phyloP scores from a whole-genome alignment of 2,329 filamentous ascomycete genomes.

The Sclerotiophoma versabilis region DNA sequence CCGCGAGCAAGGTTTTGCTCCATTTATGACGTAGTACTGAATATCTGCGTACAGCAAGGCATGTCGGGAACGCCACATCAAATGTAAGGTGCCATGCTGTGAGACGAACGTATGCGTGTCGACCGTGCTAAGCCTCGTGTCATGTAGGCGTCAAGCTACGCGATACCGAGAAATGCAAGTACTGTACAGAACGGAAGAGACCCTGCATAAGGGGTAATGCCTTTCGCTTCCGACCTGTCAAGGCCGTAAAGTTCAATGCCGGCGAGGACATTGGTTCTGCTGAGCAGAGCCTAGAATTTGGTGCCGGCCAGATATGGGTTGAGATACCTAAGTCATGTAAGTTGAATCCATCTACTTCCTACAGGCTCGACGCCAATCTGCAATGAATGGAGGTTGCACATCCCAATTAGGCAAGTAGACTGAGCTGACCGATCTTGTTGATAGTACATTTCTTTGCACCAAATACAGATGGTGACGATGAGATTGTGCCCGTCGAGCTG shows the following conservation, averaged over 20 bases:
- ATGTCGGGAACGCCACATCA: constrained; percentile 43
- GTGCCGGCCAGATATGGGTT: constrained; percentile 37
- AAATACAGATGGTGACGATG: constrained; percentile 37
- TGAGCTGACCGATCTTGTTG: constrained; percentile 5
- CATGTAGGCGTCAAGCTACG: constrained; percentile 36
- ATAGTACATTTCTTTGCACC: constrained; percentile 39
- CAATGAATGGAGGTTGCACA: background rate
- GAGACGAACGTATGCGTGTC: background rate
- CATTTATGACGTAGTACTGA: constrained; percentile 21
- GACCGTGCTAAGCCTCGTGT: constrained; percentile 16
- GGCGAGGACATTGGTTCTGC: constrained; percentile 41
- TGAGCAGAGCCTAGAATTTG: constrained; percentile 39
- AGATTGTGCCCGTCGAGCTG: constrained; percentile 15
- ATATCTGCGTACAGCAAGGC: constrained; percentile 29
- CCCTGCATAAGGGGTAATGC: constrained; percentile 40
- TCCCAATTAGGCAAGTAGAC: background rate
- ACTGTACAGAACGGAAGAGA: constrained; percentile 38
- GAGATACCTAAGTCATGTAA: constrained; percentile 35
- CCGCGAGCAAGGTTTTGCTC: background rate
- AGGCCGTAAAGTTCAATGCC: constrained; percentile 42
- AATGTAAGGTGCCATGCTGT: constrained; percentile 29
- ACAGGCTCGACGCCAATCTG: background rate
- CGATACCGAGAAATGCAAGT: constrained; percentile 39
- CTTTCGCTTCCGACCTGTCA: constrained; percentile 42
- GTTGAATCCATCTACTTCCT: constrained; percentile 2